Evolutionary conservation across 306 rosid genomes (phyloP).

Genomic region (Vigna angularis): DNA sequence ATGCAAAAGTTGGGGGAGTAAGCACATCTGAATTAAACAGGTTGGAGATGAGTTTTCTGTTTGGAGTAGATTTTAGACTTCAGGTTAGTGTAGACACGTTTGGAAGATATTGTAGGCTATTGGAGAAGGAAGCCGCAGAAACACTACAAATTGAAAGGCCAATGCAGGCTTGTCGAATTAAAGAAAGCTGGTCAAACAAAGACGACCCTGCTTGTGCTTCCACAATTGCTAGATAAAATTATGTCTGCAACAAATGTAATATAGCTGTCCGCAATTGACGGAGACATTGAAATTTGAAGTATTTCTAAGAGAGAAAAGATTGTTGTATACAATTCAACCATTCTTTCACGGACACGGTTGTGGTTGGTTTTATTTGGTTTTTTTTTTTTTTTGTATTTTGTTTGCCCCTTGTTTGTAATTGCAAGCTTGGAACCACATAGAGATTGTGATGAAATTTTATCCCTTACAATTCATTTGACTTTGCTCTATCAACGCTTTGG

Average conservation of each 20-base stretch:
- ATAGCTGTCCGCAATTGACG: conserved; percentile 26
- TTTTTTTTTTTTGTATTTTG: background rate
- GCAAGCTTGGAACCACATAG: conserved; percentile 38
- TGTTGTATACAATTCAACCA: conserved; percentile 40
- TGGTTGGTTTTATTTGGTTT: conserved; percentile 36
- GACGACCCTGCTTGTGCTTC: conserved; percentile 72
- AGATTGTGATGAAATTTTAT: conserved; percentile 45
- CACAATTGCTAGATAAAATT: conserved; percentile 72
- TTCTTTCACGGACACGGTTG: conserved; percentile 28
- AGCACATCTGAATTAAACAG: conserved; percentile 83
- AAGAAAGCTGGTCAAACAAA: conserved; percentile 79
- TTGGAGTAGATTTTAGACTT: conserved; percentile 85
- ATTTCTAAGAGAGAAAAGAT: conserved; percentile 6
- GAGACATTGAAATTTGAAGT: conserved; percentile 35
- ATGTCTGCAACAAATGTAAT: conserved; percentile 35
- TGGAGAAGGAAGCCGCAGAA: conserved; percentile 76
- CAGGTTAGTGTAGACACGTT: conserved; percentile 79
- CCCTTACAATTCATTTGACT: conserved; percentile 18
- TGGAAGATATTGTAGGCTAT: conserved; percentile 68
- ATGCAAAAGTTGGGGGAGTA: conserved; percentile 95
- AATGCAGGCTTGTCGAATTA: conserved; percentile 72
- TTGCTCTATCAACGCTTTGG: background rate
- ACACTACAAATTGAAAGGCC: conserved; percentile 76
- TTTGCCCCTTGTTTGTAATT: conserved; percentile 30
- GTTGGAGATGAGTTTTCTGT: conserved; percentile 88